These are phyloP conservation scores for Raphidocelis subcapitata DNA, from an alignment of 139 green algal genomes.

Conservation along the genomic window DNA sequence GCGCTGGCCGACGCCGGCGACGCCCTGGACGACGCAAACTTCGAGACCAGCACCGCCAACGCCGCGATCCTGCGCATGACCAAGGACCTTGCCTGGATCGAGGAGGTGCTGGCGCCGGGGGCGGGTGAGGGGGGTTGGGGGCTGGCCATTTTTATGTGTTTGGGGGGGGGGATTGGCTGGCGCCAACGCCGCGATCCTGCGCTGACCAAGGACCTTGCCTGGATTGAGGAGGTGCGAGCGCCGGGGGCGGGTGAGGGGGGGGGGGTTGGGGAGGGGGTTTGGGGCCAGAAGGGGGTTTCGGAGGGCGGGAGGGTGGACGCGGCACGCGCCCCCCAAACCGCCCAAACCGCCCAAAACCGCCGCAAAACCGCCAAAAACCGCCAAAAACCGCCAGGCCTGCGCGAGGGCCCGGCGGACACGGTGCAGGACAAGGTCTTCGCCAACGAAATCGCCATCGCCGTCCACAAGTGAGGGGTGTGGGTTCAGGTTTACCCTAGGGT, in stretches of 20 bases:
- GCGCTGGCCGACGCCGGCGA: conserved; percentile 96
- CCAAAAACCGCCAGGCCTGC: conserved; percentile 53
- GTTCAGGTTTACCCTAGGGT: too few species aligned
- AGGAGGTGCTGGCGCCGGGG: conserved; percentile 73
- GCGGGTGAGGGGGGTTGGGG: background rate
- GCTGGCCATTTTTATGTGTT: too few species aligned
- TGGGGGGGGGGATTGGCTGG: too few species aligned
- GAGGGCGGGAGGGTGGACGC: too few species aligned
- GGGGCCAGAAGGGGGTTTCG: too few species aligned
- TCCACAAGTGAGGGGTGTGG: conserved; percentile 31
- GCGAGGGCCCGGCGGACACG: conserved; percentile 48
- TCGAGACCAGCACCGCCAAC: conserved; percentile 93
- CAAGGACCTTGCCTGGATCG: conserved; percentile 91
- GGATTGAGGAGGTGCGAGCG: conserved; percentile 86
- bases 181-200: conserved; percentile 94
- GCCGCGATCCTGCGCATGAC: conserved; percentile 92
- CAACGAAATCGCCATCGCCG: conserved; percentile 90
- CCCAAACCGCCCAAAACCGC: too few species aligned
- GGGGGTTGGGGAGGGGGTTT: too few species aligned
- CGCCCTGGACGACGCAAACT: conserved; percentile 98
- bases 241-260: conserved; percentile 11
- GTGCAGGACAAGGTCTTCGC: conserved; percentile 90
- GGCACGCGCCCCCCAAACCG: too few species aligned
- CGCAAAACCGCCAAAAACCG: too few species aligned
- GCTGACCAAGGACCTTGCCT: conserved; percentile 91